These are phyloP conservation scores for Thinopyrum obtusiflorum DNA, from an alignment of 202 grass and related monocot species.

Conservation along the genomic window DNA sequence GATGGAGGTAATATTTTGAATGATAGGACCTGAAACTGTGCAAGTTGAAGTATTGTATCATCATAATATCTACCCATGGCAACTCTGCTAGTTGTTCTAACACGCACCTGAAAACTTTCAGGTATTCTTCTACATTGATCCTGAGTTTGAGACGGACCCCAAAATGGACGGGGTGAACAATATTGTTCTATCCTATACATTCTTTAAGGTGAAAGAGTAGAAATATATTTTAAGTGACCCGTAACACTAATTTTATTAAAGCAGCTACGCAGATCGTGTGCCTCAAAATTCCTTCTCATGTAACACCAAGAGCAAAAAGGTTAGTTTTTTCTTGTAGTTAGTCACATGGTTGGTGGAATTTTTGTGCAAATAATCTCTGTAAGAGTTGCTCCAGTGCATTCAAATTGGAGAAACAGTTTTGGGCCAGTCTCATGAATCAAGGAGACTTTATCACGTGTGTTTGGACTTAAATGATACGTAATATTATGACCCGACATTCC, in stretches of 20 bases:
- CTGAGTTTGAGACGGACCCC: constrained; percentile 93
- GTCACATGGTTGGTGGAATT: not conserved
- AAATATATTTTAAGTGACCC: not conserved
- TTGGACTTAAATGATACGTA: too few species aligned
- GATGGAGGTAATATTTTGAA: too few species aligned
- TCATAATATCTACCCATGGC: not conserved
- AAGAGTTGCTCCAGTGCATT: not conserved
- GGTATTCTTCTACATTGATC: constrained; percentile 98
- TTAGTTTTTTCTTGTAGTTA: not conserved
- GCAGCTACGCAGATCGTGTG: not conserved
- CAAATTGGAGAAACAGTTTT: not conserved
- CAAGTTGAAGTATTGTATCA: not conserved
- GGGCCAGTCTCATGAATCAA: not conserved
- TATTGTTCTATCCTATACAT: constrained; percentile 91
- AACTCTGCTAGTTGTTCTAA: not conserved
- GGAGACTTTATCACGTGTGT: not conserved
- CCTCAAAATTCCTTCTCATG: not conserved
- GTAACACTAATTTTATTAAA: not conserved
- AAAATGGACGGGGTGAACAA: constrained; percentile 98
- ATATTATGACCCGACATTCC: too few species aligned
- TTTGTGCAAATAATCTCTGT: constrained; percentile 39
- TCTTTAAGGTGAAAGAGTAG: constrained; percentile 86
- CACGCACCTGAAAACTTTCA: constrained; percentile 22
- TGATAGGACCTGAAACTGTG: not conserved
- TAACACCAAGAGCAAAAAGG: constrained; percentile 1